Percentiles rank a stretch among this genome's conserved stretches.
phyloP scores from a whole-genome alignment of 192 early-diverging fungal species.

The Linnemannia schmuckeri region DNA sequence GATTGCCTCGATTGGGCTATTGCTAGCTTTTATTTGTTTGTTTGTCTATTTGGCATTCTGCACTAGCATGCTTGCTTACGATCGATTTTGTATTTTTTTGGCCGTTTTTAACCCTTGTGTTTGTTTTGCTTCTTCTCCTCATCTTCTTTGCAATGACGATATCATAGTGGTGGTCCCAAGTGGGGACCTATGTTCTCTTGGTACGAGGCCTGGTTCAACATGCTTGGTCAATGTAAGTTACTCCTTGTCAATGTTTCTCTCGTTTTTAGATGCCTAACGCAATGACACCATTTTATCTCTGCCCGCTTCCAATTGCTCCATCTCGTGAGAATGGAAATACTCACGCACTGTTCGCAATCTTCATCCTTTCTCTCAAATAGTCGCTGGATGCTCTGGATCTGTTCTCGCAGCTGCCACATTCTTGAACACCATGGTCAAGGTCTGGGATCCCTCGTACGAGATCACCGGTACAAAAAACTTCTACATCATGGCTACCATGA shows the following conservation, averaged over 20 bases:
- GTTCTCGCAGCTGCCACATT: conserved; percentile 32
- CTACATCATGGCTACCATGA: conserved; percentile 27
- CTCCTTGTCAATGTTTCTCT: background rate
- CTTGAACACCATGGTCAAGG: conserved; percentile 15
- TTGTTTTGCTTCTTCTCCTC: background rate
- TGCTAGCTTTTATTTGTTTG: background rate
- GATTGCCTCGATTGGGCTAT: background rate
- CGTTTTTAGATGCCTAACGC: background rate
- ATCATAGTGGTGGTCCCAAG: conserved; percentile 31
- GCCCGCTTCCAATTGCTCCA: background rate
- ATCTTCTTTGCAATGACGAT: background rate
- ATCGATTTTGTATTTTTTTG: background rate
- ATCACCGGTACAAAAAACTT: conserved; percentile 19
- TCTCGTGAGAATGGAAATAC: background rate
- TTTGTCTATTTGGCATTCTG: background rate
- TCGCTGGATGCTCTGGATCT: conserved; percentile 37
- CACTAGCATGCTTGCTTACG: background rate
- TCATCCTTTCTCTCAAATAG: background rate
- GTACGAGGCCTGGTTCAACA: conserved; percentile 50
- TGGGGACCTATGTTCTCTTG: conserved; percentile 45
- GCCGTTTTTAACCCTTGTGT: background rate
- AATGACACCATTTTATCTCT: background rate
- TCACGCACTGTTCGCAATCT: conserved; percentile 2
- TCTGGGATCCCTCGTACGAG: conserved; percentile 13
- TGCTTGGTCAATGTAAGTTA: conserved; percentile 39